Evolutionary conservation across 345 rosid species (phyloP).

Genomic region (Hibiscus mutabilis): DNA sequence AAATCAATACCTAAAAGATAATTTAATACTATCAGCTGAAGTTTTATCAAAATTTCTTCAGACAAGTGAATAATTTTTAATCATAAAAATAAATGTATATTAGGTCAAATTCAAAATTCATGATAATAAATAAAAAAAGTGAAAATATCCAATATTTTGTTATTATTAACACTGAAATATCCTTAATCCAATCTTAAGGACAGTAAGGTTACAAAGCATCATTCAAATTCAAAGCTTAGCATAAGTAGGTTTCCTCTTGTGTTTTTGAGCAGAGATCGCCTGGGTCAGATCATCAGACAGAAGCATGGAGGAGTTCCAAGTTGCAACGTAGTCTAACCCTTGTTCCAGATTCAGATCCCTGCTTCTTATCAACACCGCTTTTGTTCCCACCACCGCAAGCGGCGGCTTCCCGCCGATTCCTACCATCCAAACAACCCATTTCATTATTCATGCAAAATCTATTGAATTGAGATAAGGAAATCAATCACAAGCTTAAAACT

Average conservation of each 20-base stretch:
- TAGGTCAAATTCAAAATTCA: too few species aligned
- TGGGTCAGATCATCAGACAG: slow-evolving; percentile 58
- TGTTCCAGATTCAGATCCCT: slow-evolving; percentile 70
- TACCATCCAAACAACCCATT: slow-evolving; percentile 15
- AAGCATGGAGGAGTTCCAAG: slow-evolving; percentile 84
- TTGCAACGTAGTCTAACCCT: slow-evolving; percentile 78
- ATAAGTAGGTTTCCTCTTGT: slow-evolving; percentile 54
- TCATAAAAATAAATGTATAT: too few species aligned
- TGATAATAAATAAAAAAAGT: too few species aligned
- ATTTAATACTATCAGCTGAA: too few species aligned
- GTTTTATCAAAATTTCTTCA: too few species aligned
- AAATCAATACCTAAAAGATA: too few species aligned
- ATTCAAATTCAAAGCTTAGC: slow-evolving; percentile 48
- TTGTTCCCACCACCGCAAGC: slow-evolving; percentile 69
- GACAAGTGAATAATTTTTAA: too few species aligned
- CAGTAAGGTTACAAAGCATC: background rate
- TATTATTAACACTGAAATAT: too few species aligned
- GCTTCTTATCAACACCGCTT: slow-evolving; percentile 58
- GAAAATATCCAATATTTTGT: background rate
- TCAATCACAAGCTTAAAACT: background rate
- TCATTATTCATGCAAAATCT: too few species aligned
- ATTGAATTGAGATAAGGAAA: too few species aligned
- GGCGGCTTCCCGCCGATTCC: slow-evolving; percentile 75
- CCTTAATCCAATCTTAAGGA: background rate
- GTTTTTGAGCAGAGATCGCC: slow-evolving; percentile 44